Percentiles rank a stretch among this genome's conserved stretches.
Evolutionary conservation across 2,329 filamentous ascomycete genomes (phyloP).

Genomic region (Dendrostoma leiphaemia): DNA sequence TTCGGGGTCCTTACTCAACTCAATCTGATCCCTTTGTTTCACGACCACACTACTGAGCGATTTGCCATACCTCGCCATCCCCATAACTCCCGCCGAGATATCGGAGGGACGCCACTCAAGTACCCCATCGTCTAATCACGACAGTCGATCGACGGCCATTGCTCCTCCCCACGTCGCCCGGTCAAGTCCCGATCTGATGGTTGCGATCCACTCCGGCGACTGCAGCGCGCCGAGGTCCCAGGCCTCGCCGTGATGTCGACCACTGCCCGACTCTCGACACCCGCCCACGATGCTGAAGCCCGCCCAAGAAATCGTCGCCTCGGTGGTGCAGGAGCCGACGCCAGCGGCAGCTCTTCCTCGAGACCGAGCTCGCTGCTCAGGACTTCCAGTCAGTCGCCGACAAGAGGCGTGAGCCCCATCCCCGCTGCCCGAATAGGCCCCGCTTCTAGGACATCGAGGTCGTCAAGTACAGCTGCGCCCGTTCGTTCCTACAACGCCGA

Average conservation of each 20-base stretch:
- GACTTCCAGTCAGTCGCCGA: conserved; percentile 30
- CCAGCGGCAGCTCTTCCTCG: conserved; percentile 24
- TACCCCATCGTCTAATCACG: not conserved
- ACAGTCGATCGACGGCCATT: not conserved
- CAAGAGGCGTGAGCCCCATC: conserved; percentile 45
- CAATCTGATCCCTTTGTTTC: conserved; percentile 1
- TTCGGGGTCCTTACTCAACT: not conserved
- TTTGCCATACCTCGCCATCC: not conserved
- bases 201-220: conserved; percentile 20
- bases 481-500: conserved; percentile 5
- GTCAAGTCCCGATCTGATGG: conserved; percentile 24
- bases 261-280: conserved; percentile 40
- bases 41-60: not conserved
- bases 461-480: conserved; percentile 13
- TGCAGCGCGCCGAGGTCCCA: conserved; percentile 27
- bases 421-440: conserved; percentile 39
- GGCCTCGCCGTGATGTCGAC: conserved; percentile 37
- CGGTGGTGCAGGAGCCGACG: conserved; percentile 31
- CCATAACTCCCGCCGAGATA: not conserved
- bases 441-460: conserved; percentile 28
- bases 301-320: conserved; percentile 52
- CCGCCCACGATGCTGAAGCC: conserved; percentile 40
- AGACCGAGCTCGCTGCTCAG: conserved; percentile 28
- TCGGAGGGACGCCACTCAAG: not conserved
- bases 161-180: not conserved